Evolutionary conservation across 805 yeast genomes (phyloP).

Genomic region (Ogataea paraovalis): DNA sequence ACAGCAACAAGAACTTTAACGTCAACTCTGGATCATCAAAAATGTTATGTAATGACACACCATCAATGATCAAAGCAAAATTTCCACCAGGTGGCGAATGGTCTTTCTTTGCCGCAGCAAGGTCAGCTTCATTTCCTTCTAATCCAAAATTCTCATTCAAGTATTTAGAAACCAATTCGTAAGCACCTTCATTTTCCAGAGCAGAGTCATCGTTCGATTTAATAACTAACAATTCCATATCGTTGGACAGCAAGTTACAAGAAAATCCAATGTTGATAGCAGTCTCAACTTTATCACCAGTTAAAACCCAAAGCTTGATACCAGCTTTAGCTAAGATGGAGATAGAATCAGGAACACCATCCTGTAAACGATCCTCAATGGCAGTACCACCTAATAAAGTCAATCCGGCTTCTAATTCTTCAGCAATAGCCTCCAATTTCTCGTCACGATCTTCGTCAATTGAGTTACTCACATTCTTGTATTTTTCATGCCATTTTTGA

Average conservation of each 20-base stretch:
- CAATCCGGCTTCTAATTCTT: slow-evolving; percentile 56
- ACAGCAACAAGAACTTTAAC: slow-evolving; percentile 59
- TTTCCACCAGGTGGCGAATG: slow-evolving; percentile 61
- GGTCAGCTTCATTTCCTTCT: slow-evolving; percentile 38
- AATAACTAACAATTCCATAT: slow-evolving; percentile 67
- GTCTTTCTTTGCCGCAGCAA: slow-evolving; percentile 50
- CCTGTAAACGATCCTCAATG: slow-evolving; percentile 74
- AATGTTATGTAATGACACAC: slow-evolving; percentile 52
- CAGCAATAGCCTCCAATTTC: slow-evolving; percentile 48
- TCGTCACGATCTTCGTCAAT: slow-evolving; percentile 57
- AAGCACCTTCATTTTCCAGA: slow-evolving; percentile 13
- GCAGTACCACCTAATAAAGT: slow-evolving; percentile 73
- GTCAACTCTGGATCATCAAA: slow-evolving; percentile 36
- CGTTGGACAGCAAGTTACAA: slow-evolving; percentile 63
- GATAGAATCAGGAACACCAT: slow-evolving; percentile 74
- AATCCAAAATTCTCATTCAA: slow-evolving; percentile 46
- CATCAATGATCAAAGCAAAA: slow-evolving; percentile 66
- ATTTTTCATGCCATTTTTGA: slow-evolving; percentile 51
- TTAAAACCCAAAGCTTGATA: slow-evolving; percentile 76
- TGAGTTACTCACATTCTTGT: slow-evolving; percentile 53
- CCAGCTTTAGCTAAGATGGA: slow-evolving; percentile 66
- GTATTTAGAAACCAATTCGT: slow-evolving; percentile 39
- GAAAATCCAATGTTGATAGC: slow-evolving; percentile 82
- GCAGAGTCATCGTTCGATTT: slow-evolving; percentile 33
- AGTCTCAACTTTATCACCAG: slow-evolving; percentile 81